Percentiles rank a stretch among this genome's conserved stretches.
These are phyloP conservation scores for Farysia itapuensis DNA, from an alignment of 1,284 basidiomycete genomes.

Conservation along the genomic window DNA sequence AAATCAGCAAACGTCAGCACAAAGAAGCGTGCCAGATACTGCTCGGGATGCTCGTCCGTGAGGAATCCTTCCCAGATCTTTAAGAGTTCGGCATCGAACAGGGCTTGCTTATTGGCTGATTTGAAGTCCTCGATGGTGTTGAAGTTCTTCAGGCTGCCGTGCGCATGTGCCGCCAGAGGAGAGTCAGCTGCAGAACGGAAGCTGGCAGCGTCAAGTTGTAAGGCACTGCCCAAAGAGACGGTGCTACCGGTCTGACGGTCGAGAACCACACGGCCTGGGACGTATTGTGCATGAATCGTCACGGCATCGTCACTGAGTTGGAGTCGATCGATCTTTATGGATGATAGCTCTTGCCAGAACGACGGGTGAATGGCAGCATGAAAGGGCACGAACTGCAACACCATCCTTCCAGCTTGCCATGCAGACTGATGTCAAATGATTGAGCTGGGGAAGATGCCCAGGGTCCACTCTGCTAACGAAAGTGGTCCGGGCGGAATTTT, in stretches of 20 bases:
- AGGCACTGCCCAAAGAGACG: conserved; percentile 43
- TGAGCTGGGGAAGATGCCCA: too few species aligned
- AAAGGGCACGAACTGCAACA: conserved; percentile 72
- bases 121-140: conserved; percentile 98
- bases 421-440: too few species aligned
- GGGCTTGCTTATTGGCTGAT: conserved; percentile 77
- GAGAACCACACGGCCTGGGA: conserved; percentile 70
- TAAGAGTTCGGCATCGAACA: conserved; percentile 65
- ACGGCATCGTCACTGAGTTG: conserved; percentile 76
- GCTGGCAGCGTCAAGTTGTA: conserved; percentile 58
- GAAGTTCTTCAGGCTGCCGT: conserved; percentile 73
- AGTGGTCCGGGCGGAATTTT: too few species aligned
- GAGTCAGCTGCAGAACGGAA: conserved; percentile 61
- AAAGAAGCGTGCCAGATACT: conserved; percentile 73
- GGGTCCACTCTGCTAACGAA: too few species aligned
- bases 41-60: conserved; percentile 13
- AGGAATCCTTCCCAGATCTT: conserved; percentile 21
- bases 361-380: conserved; percentile 81
- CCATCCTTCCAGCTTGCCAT: too few species aligned
- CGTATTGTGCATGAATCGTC: conserved; percentile 71
- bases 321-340: conserved; percentile 86
- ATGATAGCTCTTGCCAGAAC: conserved; percentile 89
- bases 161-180: conserved; percentile 1
- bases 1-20: conserved; percentile 92
- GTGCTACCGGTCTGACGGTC: conserved; percentile 71